Evolutionary conservation across 2,329 filamentous ascomycete genomes (phyloP).

Genomic region (Cadophora gregata): DNA sequence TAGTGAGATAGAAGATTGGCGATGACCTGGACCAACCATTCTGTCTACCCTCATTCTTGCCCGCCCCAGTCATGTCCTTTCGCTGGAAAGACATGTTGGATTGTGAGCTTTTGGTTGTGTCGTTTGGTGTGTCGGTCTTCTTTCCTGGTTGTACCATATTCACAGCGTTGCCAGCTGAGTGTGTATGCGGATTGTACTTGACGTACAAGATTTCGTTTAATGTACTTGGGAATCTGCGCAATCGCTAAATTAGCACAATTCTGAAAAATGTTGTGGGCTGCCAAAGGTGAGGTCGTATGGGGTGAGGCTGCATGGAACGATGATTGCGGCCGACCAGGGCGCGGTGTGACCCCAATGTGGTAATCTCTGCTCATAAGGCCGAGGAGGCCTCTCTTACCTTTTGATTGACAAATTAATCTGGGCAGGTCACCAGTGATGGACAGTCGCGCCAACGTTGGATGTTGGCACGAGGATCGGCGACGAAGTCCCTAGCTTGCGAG

Average conservation of each 20-base stretch:
- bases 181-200: neutral
- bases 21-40: conserved; percentile 57
- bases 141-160: conserved; percentile 70
- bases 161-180: conserved; percentile 26
- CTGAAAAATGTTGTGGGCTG: conserved; percentile 15
- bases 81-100: conserved; percentile 64
- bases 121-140: conserved; percentile 50
- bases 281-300: conserved; percentile 7
- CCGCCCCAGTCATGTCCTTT: conserved; percentile 63
- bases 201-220: conserved; percentile 19
- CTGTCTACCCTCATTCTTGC: conserved; percentile 54
- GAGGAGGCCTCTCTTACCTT: conserved; percentile 1
- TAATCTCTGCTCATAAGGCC: neutral
- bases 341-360: conserved; percentile 1
- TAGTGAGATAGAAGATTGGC: conserved; percentile 26
- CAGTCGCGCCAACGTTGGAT: conserved; percentile 33
- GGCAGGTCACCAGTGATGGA: conserved; percentile 17
- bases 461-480: conserved; percentile 30
- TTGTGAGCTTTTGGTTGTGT: conserved; percentile 54
- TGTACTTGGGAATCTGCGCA: conserved; percentile 23
- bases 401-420: conserved; percentile 14
- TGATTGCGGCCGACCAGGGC: conserved; percentile 11
- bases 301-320: conserved; percentile 11
- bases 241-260: conserved; percentile 18
- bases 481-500: conserved; percentile 34